Evolutionary conservation across 345 rosid genomes (phyloP).

Genomic region (Syzygium aromaticum): DNA sequence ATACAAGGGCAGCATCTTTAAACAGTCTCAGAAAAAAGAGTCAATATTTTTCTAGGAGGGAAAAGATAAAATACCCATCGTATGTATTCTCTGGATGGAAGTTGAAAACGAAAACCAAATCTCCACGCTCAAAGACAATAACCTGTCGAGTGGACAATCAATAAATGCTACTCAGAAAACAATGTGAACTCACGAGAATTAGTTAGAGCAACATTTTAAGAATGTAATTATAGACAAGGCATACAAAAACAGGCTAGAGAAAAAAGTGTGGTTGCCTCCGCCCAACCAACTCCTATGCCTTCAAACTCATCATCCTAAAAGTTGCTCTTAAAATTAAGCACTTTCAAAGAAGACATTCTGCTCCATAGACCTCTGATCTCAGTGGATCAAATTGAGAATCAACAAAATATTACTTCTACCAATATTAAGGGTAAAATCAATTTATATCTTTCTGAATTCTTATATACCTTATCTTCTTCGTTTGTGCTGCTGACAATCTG

Average conservation of each 20-base stretch:
- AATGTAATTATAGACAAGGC: not conserved
- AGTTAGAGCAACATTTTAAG: not conserved
- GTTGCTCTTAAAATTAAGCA: not conserved
- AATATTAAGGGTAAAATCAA: not conserved
- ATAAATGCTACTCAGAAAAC: not conserved
- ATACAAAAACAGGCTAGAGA: not conserved
- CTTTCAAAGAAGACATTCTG: not conserved
- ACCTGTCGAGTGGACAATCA: conserved; percentile 31
- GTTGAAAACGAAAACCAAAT: conserved; percentile 68
- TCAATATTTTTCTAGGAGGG: not conserved
- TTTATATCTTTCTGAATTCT: not conserved
- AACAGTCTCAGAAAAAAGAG: not conserved
- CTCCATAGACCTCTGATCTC: not conserved
- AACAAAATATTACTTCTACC: not conserved
- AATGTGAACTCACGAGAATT: not conserved
- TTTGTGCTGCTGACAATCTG: conserved; percentile 67
- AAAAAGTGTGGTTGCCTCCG: not conserved
- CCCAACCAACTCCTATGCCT: not conserved
- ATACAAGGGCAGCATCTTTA: not conserved
- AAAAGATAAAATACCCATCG: conserved; percentile 36
- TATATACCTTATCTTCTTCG: conserved; percentile 58
- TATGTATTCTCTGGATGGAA: conserved; percentile 63
- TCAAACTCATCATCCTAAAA: not conserved
- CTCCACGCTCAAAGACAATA: conserved; percentile 72
- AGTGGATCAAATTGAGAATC: not conserved